phyloP scores from a whole-genome alignment of 228 moss, liverwort and hornwort species.

The Sphagnum fallax region DNA sequence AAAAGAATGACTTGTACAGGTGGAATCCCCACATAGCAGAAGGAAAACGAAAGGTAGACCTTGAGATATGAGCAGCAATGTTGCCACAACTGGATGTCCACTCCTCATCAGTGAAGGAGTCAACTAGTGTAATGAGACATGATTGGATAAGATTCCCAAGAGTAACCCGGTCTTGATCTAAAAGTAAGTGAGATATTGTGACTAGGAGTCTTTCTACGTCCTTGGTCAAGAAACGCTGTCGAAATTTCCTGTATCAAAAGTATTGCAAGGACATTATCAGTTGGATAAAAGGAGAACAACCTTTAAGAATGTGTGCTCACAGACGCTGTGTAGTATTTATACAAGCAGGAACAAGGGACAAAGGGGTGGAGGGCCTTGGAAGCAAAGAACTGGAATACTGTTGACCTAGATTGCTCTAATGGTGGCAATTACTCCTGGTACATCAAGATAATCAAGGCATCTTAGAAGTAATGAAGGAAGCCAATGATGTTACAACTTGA shows the following conservation, averaged over 20 bases:
- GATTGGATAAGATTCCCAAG: constrained; percentile 36
- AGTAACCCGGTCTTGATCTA: constrained; percentile 28
- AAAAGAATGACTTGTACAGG: background rate
- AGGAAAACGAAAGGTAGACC: background rate
- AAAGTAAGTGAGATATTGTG: constrained; percentile 23
- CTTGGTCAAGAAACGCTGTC: constrained; percentile 20
- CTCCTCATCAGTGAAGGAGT: constrained; percentile 25
- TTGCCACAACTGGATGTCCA: constrained; percentile 22
- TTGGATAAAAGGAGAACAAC: too few species aligned
- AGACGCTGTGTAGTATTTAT: too few species aligned
- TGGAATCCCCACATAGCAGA: background rate
- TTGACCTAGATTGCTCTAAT: too few species aligned
- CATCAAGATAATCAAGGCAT: too few species aligned
- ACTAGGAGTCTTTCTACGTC: constrained; percentile 31
- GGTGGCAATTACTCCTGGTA: too few species aligned
- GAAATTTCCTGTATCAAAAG: constrained; percentile 4
- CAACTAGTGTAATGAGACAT: constrained; percentile 33
- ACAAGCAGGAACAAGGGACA: too few species aligned
- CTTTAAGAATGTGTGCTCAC: too few species aligned
- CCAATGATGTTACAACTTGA: too few species aligned
- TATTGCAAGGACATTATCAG: too few species aligned
- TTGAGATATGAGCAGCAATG: constrained; percentile 17
- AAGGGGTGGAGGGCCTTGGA: too few species aligned
- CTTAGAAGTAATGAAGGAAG: too few species aligned
- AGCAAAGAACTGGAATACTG: too few species aligned